Percentiles rank a stretch among this genome's conserved stretches.
These are phyloP conservation scores for Begonia loranthoides DNA, from an alignment of 306 rosid species.

Conservation along the genomic window DNA sequence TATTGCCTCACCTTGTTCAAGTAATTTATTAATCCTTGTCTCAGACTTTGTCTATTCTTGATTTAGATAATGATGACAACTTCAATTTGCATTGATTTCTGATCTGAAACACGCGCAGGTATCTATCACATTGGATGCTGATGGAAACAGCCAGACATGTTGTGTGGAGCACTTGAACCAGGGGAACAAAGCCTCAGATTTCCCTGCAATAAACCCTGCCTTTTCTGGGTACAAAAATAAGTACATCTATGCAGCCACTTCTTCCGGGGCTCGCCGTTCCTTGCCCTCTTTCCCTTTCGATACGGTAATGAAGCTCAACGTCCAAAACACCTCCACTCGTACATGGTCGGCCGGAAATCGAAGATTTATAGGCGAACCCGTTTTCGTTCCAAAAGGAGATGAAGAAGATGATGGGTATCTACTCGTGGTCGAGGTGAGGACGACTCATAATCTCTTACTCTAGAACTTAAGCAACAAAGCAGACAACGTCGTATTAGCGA, in stretches of 20 bases:
- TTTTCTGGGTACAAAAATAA: conserved; percentile 52
- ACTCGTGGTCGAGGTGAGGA: conserved; percentile 73
- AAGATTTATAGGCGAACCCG: conserved; percentile 76
- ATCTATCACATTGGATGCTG: conserved; percentile 38
- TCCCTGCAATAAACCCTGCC: conserved; percentile 55
- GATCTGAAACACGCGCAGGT: conserved; percentile 24
- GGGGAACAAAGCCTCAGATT: conserved; percentile 63
- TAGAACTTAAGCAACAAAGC: too few species aligned
- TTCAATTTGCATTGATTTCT: too few species aligned
- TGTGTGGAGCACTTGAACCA: conserved; percentile 32
- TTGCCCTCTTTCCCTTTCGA: conserved; percentile 80
- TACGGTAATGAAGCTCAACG: conserved; percentile 46
- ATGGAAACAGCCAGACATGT: conserved; percentile 32
- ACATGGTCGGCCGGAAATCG: conserved; percentile 65
- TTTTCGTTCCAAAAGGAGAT: conserved; percentile 48
- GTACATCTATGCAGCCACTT: conserved; percentile 58
- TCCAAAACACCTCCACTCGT: conserved; percentile 17
- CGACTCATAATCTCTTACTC: too few species aligned
- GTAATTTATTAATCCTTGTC: conserved; percentile 10
- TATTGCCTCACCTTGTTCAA: conserved; percentile 62
- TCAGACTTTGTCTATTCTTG: too few species aligned
- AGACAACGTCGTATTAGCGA: too few species aligned
- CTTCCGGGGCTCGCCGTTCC: conserved; percentile 57
- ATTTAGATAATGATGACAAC: too few species aligned
- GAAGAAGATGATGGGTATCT: conserved; percentile 75